phyloP scores from a whole-genome alignment of 2,329 filamentous ascomycete species.

The Trichoderma sp. region DNA sequence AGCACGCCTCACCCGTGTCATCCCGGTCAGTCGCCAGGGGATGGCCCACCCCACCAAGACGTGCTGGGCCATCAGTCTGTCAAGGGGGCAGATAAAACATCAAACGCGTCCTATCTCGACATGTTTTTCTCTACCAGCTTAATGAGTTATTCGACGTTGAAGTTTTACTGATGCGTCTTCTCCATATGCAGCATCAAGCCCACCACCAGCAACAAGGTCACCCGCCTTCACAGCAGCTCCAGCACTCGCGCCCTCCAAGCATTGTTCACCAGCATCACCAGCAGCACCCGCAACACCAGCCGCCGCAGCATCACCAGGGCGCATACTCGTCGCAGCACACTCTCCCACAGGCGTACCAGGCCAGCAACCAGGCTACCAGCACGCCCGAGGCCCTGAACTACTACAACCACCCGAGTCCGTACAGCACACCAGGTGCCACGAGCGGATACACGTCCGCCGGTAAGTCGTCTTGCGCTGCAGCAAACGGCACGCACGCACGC shows the following conservation, averaged over 20 bases:
- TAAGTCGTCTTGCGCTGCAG: constrained; percentile 48
- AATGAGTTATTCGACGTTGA: constrained; percentile 40
- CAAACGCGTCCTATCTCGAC: constrained; percentile 48
- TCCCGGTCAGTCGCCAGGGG: constrained; percentile 50
- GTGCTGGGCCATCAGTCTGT: constrained; percentile 49
- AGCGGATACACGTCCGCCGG: constrained; percentile 86
- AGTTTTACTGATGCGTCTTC: constrained; percentile 59
- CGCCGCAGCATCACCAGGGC: constrained; percentile 61
- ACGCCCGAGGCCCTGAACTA: constrained; percentile 70
- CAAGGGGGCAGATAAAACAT: constrained; percentile 52
- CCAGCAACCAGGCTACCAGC: constrained; percentile 61
- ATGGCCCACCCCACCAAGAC: constrained; percentile 40
- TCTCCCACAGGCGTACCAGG: constrained; percentile 67
- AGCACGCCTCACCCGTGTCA: constrained; percentile 51
- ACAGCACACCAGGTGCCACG: constrained; percentile 78
- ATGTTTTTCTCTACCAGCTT: constrained; percentile 39
- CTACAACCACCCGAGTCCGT: constrained; percentile 76
- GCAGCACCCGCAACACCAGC: constrained; percentile 62
- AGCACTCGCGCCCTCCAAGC: constrained; percentile 71
- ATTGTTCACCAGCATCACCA: constrained; percentile 72
- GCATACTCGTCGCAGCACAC: constrained; percentile 70
- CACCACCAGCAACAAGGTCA: constrained; percentile 74
- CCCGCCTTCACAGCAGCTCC: constrained; percentile 64
- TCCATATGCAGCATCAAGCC: constrained; percentile 73
- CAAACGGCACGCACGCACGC: constrained; percentile 22